These are phyloP conservation scores for Moricandia arvensis DNA, from an alignment of 345 rosid genomes.

Conservation along the genomic window DNA sequence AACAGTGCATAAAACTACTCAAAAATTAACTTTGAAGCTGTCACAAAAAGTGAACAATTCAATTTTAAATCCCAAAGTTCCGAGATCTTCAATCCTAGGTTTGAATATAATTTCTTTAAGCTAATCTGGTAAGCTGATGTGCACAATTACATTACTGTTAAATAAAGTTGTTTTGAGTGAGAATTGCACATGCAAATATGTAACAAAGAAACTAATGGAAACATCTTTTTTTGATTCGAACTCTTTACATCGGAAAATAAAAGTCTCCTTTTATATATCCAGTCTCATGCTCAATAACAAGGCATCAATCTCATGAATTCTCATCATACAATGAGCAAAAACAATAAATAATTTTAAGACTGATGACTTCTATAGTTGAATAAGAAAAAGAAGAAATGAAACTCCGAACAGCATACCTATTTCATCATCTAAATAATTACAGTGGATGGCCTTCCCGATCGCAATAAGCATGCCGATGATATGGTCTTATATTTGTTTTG, in stretches of 20 bases:
- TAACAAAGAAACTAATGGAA: no score
- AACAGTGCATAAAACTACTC: not conserved
- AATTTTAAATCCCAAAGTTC: not conserved
- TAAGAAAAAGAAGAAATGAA: not conserved
- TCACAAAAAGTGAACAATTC: not conserved
- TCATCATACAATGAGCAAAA: not conserved
- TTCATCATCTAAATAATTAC: slow-evolving; percentile 45
- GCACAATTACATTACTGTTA: not conserved
- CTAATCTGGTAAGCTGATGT: not conserved
- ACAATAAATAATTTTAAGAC: not conserved
- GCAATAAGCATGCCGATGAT: not conserved
- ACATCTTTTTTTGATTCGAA: not conserved
- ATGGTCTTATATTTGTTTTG: not conserved
- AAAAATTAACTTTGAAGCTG: not conserved
- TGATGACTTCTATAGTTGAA: not conserved
- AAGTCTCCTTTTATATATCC: not conserved
- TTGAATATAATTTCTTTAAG: not conserved
- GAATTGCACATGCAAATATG: no score
- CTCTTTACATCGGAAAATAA: not conserved
- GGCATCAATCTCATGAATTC: not conserved
- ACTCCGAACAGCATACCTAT: not conserved
- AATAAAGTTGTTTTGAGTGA: not conserved
- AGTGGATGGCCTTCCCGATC: slow-evolving; percentile 45
- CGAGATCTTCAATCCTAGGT: not conserved
- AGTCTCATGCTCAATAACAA: not conserved